Conservation (phyloP, 2,329 filamentous ascomycete genomes). For the Lasiodiplodia hormozganensis region DNA sequence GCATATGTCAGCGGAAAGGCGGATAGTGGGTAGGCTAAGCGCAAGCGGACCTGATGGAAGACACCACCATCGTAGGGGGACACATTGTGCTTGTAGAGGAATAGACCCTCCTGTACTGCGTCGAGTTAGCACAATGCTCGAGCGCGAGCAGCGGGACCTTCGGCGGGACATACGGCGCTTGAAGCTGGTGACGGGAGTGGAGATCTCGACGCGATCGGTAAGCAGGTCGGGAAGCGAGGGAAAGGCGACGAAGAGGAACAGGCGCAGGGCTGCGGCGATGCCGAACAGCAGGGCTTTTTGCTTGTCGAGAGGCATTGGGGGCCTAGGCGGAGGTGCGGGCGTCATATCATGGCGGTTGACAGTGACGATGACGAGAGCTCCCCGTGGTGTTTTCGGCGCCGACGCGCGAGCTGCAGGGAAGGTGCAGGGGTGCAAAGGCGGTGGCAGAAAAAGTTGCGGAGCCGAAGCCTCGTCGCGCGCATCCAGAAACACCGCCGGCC, state of each 20-base stretch:
- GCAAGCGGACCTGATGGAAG: conserved; percentile 65
- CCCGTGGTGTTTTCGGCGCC: conserved; percentile 24
- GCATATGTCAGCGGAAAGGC: conserved; percentile 35
- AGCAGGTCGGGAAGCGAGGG: conserved; percentile 84
- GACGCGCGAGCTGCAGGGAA: background rate
- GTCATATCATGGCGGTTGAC: conserved; percentile 20
- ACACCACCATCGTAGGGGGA: conserved; percentile 96
- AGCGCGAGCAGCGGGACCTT: background rate
- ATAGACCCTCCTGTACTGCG: conserved; percentile 91
- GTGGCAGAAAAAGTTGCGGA: conserved; percentile 29
- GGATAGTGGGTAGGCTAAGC: background rate
- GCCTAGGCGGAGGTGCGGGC: conserved; percentile 5
- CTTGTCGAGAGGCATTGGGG: conserved; percentile 60
- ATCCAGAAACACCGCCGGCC: background rate
- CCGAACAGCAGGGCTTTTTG: conserved; percentile 73
- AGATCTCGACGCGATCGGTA: conserved; percentile 92
- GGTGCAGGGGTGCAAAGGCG: conserved; percentile 15
- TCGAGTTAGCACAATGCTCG: conserved; percentile 17
- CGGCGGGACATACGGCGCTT: conserved; percentile 77
- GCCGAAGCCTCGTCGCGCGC: background rate
- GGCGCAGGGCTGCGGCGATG: conserved; percentile 77
- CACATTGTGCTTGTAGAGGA: conserved; percentile 94
- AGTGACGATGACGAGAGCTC: conserved; percentile 1
- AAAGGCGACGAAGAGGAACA: conserved; percentile 81
- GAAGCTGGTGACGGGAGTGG: conserved; percentile 96